Evolutionary conservation across 345 rosid genomes (phyloP), one percentile per base, ranked within the genome.

Genomic region (Durio zibethinus): DNA sequence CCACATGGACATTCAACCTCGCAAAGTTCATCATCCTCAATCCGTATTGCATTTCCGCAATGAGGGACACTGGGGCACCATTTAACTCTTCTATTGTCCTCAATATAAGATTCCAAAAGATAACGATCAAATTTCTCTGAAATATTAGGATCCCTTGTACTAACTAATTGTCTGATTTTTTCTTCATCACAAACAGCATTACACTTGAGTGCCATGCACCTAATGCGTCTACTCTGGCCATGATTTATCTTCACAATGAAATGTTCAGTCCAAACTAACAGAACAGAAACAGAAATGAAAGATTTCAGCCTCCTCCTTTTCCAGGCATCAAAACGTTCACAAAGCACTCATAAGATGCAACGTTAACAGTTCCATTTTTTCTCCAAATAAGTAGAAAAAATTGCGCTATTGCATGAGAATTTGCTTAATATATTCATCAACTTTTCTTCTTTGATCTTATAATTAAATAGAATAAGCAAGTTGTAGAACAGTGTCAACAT

Each of bases 61-160:
- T 86, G 88, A 48, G 88, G 88, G 71, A 80, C 80, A 50, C 88
- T 86, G 15, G 88, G 88, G 72, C 88, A 86, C 88, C 88, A 86
- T 74, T 83, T 86, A 73, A 83, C 88, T 82, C 77, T 80, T 73
- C 38, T 82, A 59, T 86, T 86, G 57, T 86, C 88, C 75, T 86
- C 88, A 27, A 86, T 80, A 75, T 86, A 86, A 31, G 88, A 86
- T 64, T 83, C 86, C 40, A 76, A 67, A 47, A 86, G 79, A 74
- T 83, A 83, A 9, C 82, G 83, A 56, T 86, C 85, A 72, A 86
- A 86, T 57, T 83, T 86, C 50, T 86, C 74, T 2, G 82, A 83
- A 63, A 83, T 82, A 43, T 45, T 50, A 69, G 85, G 74, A 80
- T 86, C 80, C 68, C 60, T 78, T 31, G 48, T 63, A 15, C 77